Evolutionary conservation across 495 filamentous ascomycete genomes (phyloP), one percentile per base, ranked within the genome.

Genomic region (Aspergillus homomorphus): DNA sequence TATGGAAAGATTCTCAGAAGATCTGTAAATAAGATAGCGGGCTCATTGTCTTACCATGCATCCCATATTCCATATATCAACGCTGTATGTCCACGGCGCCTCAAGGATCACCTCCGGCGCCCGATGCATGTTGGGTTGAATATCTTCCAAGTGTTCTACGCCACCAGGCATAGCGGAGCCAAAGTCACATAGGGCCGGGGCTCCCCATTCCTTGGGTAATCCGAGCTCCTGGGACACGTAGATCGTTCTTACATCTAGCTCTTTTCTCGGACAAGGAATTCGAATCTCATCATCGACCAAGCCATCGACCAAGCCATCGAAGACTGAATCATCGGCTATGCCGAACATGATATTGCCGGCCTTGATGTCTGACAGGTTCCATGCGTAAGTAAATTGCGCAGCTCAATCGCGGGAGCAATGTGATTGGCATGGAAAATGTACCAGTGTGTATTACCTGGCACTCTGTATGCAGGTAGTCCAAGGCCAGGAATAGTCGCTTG

Each of bases 391-490:
- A 49, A 19, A 54, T 42, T 26, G 21, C 8, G 23, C 45, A 56
- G 28, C 6, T 55, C 26, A 59, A 45, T 38, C n/a, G 46, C 19
- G 26, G 26, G 43, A n/a, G 41, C 22, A 30, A 45, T 26, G 7
- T 24, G 42, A 26, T 22, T 24, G 57, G n/a, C n/a, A 45, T 4
- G 26, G 46, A 20, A 9, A 23, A 50, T 10, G 53, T 33, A 69
- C 67, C 70, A 45, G 74, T 73, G 41, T 78, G 73, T 48, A 78
- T 73, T 44, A 82, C 74, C 52, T 82, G 70, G 62, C 76, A 77
- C 51, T 77, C 70, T 46, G 69, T 74, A 66, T 80, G 75, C 6
- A 80, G 61, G 61, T 75, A 77, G 53, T 80, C 73, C 10, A 80
- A 57, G 8, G 73, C 76, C n/a, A 71, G 38, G 45, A 80, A 71